These are phyloP conservation scores for Nicotiana undulata DNA, from an alignment of 257 asterid genomes.

Conservation along the genomic window DNA sequence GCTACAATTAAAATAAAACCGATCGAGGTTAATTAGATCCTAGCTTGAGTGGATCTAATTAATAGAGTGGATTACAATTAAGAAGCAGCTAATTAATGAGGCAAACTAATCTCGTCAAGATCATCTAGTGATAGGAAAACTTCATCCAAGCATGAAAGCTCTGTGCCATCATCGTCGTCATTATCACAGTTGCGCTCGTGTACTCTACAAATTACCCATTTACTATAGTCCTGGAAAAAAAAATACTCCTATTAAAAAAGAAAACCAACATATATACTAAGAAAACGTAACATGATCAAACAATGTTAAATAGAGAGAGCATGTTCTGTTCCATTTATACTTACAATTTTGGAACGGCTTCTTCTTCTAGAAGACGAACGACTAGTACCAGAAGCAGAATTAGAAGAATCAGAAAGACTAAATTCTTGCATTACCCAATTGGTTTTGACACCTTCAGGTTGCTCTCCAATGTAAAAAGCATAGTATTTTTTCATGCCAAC, in stretches of 20 bases:
- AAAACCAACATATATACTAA: no score
- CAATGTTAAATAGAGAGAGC: neutral
- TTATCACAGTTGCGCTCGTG: constrained; percentile 40
- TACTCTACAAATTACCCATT: constrained; percentile 92
- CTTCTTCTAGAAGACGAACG: constrained; percentile 45
- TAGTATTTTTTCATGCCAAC: constrained; percentile 57
- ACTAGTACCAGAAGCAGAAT: constrained; percentile 23
- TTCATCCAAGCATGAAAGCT: constrained; percentile 96
- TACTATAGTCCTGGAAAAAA: constrained; percentile 51
- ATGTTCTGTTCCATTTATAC: neutral
- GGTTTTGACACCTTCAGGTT: constrained; percentile 47
- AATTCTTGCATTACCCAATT: constrained; percentile 93
- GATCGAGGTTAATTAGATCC: constrained; percentile 12
- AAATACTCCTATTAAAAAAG: neutral
- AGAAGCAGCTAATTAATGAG: constrained; percentile 22
- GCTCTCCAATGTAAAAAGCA: constrained; percentile 65
- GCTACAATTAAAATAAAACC: neutral
- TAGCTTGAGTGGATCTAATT: constrained; percentile 22
- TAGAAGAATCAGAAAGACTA: constrained; percentile 36
- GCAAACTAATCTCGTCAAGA: constrained; percentile 79
- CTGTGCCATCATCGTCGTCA: constrained; percentile 51
- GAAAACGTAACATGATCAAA: neutral
- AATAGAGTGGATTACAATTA: neutral
- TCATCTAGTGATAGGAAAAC: constrained; percentile 83
- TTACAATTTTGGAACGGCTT: constrained; percentile 42